phyloP scores from a whole-genome alignment of 768 basidiomycete genomes.

The Xerocomellus dryophilus region DNA sequence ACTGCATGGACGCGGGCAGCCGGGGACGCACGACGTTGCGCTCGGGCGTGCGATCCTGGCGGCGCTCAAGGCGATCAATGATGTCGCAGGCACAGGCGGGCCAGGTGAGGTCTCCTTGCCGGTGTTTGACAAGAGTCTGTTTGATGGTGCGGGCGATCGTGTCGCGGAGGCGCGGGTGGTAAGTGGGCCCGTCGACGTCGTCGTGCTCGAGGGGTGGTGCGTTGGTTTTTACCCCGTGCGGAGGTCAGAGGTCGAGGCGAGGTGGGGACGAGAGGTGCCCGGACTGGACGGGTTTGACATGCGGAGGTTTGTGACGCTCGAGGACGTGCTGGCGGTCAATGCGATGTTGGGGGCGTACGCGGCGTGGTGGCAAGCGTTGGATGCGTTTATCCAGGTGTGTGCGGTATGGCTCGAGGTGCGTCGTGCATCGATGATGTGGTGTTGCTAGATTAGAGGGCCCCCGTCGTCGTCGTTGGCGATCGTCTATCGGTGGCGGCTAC shows the following conservation, averaged over 20 bases:
- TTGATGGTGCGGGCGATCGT: slow-evolving; percentile 83
- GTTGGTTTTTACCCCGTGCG: slow-evolving; percentile 77
- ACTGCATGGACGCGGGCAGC: slow-evolving; percentile 82
- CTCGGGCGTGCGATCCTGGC: slow-evolving; percentile 57
- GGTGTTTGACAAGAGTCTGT: slow-evolving; percentile 83
- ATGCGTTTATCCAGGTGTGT: slow-evolving; percentile 67
- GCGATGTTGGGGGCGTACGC: slow-evolving; percentile 55
- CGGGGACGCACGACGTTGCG: slow-evolving; percentile 84
- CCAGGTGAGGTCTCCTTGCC: slow-evolving; percentile 52
- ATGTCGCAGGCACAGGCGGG: neutral
- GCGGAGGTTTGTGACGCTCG: slow-evolving; percentile 39
- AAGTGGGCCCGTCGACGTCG: slow-evolving; percentile 61
- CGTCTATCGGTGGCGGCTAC: slow-evolving; percentile 83
- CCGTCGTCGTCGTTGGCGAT: slow-evolving; percentile 40
- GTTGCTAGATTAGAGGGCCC: slow-evolving; percentile 38
- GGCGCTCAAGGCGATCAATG: slow-evolving; percentile 45
- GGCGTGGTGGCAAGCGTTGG: slow-evolving; percentile 66
- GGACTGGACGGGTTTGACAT: slow-evolving; percentile 33
- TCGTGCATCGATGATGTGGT: neutral
- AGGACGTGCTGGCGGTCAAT: slow-evolving; percentile 65
- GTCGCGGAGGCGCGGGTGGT: slow-evolving; percentile 43
- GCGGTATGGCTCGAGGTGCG: neutral
- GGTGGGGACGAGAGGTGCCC: slow-evolving; percentile 42
- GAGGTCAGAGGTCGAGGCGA: slow-evolving; percentile 44
- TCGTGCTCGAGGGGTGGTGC: slow-evolving; percentile 96